These are phyloP conservation scores for Raddia distichophylla DNA, from an alignment of 176 grass and related monocot species.

Conservation along the genomic window DNA sequence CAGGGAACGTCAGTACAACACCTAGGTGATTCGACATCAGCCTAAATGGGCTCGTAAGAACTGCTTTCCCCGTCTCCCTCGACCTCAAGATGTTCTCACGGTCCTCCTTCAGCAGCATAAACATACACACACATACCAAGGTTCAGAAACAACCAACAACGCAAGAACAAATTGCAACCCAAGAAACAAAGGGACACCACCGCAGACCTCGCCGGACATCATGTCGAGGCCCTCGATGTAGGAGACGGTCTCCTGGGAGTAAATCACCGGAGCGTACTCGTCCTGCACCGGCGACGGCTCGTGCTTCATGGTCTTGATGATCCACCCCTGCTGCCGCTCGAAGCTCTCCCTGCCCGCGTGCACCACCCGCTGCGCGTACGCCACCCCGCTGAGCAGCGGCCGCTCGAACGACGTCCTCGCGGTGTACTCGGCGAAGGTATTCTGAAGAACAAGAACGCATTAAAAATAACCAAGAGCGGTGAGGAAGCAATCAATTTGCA, in stretches of 20 bases:
- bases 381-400: conserved; percentile 84
- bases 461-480: background rate
- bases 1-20: conserved; percentile 94
- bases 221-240: conserved; percentile 96
- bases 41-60: conserved; percentile 84
- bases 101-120: conserved; percentile 66
- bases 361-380: conserved; percentile 83
- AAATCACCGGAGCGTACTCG: conserved; percentile 92
- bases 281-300: conserved; percentile 82
- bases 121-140: background rate
- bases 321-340: conserved; percentile 86
- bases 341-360: conserved; percentile 71
- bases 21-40: conserved; percentile 92
- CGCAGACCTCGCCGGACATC: conserved; percentile 77
- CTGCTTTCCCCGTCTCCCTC: conserved; percentile 76
- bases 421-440: conserved; percentile 85
- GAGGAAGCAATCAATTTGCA: background rate
- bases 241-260: conserved; percentile 95
- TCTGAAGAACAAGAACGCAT: conserved; percentile 44
- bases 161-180: background rate
- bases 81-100: conserved; percentile 89
- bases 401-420: conserved; percentile 87
- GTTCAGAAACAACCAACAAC: conserved; percentile 26
- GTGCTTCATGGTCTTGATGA: conserved; percentile 94
- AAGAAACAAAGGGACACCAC: conserved; percentile 5